Conservation (phyloP, 116 monocot species). For the Trichopus zeylanicus region DNA sequence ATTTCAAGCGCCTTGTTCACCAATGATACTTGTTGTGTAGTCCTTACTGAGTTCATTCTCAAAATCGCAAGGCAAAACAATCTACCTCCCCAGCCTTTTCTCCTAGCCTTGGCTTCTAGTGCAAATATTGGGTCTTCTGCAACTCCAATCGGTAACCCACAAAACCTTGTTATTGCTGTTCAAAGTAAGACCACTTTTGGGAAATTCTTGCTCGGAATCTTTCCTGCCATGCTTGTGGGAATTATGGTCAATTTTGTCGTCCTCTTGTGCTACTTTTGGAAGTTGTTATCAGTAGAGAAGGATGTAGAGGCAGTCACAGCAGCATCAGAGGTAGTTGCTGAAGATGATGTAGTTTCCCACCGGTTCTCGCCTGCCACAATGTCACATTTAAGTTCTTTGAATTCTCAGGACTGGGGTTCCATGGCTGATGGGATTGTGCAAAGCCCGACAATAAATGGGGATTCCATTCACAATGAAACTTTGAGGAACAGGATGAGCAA, state of each 20-base stretch:
- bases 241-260: conserved; percentile 39
- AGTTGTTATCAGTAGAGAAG: conserved; percentile 31
- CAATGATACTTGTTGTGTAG: conserved; percentile 82
- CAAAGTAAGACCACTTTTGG: conserved; percentile 70
- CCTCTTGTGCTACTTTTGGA: conserved; percentile 60
- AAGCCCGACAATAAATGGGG: conserved; percentile 1
- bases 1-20: conserved; percentile 77
- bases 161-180: conserved; percentile 78
- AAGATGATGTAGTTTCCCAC: conserved; percentile 51
- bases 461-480: conserved; percentile 4
- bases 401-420: conserved; percentile 12
- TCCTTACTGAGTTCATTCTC: conserved; percentile 75
- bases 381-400: conserved; percentile 33
- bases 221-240: conserved; percentile 66
- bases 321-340: conserved; percentile 23
- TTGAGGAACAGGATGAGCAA: conserved; percentile 8
- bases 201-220: conserved; percentile 46
- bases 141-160: conserved; percentile 87
- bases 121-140: conserved; percentile 78
- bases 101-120: conserved; percentile 77
- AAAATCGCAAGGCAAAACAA: conserved; percentile 75
- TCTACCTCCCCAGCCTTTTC: conserved; percentile 68
- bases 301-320: conserved; percentile 15
- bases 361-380: conserved; percentile 68
- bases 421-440: conserved; percentile 10